These are phyloP conservation scores for Lichtheimia ornata DNA, from an alignment of 371 early-diverging fungal genomes.

Conservation along the genomic window DNA sequence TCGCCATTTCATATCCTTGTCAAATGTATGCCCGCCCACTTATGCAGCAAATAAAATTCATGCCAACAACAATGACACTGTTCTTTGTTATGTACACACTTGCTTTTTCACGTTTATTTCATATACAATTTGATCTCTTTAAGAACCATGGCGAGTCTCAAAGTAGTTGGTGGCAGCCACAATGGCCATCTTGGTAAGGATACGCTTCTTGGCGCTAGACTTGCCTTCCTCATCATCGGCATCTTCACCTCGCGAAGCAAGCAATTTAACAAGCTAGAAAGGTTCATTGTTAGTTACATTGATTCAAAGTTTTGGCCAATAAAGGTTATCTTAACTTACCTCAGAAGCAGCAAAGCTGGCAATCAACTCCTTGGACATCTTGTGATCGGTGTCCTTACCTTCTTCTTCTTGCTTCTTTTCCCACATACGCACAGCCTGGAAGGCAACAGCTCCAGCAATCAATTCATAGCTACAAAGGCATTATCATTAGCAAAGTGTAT, in stretches of 20 bases:
- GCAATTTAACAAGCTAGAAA: conserved; percentile 35
- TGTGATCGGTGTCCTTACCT: conserved; percentile 40
- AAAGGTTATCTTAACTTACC: conserved; percentile 15
- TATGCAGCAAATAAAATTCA: too few species aligned
- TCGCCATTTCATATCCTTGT: too few species aligned
- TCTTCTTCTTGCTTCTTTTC: conserved; percentile 44
- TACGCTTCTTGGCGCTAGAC: conserved; percentile 17
- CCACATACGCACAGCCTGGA: conserved; percentile 51
- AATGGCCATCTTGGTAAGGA: conserved; percentile 37
- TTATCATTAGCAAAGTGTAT: conserved; percentile 23
- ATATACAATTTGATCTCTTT: too few species aligned
- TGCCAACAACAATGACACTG: too few species aligned
- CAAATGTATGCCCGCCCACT: too few species aligned
- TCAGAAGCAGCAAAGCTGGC: conserved; percentile 55
- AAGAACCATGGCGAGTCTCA: conserved; percentile 33
- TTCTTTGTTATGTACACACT: too few species aligned
- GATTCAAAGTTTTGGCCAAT: too few species aligned
- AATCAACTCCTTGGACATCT: conserved; percentile 52
- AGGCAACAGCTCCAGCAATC: conserved; percentile 65
- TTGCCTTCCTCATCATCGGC: conserved; percentile 25
- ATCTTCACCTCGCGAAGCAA: conserved; percentile 31
- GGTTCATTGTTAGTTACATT: not conserved
- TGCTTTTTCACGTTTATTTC: too few species aligned
- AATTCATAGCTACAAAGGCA: conserved; percentile 46
- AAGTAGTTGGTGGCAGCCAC: conserved; percentile 39